Percentiles rank a stretch among this genome's conserved stretches.
These are phyloP conservation scores for Pleomassaria siparia DNA, from an alignment of 2,329 filamentous ascomycete species.

Conservation along the genomic window DNA sequence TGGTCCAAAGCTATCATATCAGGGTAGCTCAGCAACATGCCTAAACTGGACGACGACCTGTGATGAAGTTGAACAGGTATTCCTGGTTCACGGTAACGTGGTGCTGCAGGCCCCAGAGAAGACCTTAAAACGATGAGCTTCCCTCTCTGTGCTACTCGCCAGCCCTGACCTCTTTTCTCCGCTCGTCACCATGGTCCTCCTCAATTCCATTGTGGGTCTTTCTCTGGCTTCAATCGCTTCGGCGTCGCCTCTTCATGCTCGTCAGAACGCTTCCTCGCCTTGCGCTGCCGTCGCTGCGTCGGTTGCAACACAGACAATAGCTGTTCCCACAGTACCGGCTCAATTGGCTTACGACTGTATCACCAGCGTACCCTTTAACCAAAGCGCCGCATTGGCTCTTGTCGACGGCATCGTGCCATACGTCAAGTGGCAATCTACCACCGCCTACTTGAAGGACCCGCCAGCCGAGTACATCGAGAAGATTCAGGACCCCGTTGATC, in stretches of 20 bases:
- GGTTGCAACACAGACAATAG: conserved; percentile 26
- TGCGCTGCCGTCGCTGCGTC: conserved; percentile 37
- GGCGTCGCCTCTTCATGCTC: conserved; percentile 28
- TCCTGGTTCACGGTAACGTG: conserved; percentile 3
- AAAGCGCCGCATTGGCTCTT: conserved; percentile 42
- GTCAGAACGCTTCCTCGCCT: conserved; percentile 32
- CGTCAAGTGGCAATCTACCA: conserved; percentile 50
- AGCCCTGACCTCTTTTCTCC: background rate
- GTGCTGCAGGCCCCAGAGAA: background rate
- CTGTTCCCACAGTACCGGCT: conserved; percentile 45
- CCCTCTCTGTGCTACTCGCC: background rate
- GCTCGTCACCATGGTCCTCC: conserved; percentile 26
- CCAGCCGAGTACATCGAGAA: conserved; percentile 50
- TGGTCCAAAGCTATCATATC: background rate
- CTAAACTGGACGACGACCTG: conserved; percentile 1
- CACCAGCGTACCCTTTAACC: conserved; percentile 49
- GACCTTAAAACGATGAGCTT: conserved; percentile 6
- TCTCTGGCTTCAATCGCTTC: conserved; percentile 29
- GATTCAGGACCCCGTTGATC: conserved; percentile 47
- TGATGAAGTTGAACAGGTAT: background rate
- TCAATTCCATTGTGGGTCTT: conserved; percentile 23
- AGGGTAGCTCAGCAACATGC: conserved; percentile 2
- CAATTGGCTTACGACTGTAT: conserved; percentile 50
- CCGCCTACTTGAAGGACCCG: conserved; percentile 48
- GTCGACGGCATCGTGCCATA: conserved; percentile 49